A percentile compares a stretch with the other conserved stretches of the same genome.
These are phyloP conservation scores for Cyclocybe cylindracea DNA, from an alignment of 768 basidiomycete genomes.

Conservation along the genomic window DNA sequence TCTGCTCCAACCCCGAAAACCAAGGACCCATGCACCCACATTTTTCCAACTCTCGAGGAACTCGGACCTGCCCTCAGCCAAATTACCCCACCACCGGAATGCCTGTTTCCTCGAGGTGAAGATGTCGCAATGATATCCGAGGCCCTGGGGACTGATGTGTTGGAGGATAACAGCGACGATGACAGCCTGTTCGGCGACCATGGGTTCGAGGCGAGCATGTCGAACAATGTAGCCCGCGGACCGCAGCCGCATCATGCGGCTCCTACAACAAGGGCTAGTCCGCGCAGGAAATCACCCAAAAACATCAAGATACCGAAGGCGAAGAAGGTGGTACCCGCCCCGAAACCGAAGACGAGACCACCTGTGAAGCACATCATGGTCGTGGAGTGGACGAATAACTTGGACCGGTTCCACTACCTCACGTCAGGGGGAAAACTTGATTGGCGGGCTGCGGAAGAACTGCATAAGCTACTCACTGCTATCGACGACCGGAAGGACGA, in stretches of 20 bases:
- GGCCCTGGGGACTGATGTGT: neutral
- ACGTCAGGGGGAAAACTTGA: conserved; percentile 17
- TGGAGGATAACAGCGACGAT: neutral
- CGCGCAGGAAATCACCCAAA: too few relatives aligned
- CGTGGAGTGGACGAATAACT: conserved; percentile 19
- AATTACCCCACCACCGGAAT: neutral
- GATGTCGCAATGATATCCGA: conserved; percentile 3
- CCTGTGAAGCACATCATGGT: conserved; percentile 7
- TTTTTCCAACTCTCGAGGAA: neutral
- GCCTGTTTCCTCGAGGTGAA: neutral
- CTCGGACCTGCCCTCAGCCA: neutral
- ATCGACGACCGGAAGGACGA: conserved; percentile 11
- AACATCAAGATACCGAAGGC: neutral
- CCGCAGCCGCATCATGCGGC: neutral
- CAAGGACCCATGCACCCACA: too few relatives aligned
- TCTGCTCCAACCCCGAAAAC: neutral
- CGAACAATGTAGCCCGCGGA: neutral
- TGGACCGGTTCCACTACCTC: conserved; percentile 15
- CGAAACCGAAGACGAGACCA: neutral
- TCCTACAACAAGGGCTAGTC: too few relatives aligned
- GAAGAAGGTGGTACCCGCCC: neutral
- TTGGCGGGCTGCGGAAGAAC: conserved; percentile 12
- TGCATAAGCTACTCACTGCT: conserved; percentile 12
- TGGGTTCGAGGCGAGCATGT: neutral
- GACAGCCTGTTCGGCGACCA: conserved; percentile 13